phyloP scores from a whole-genome alignment of 2,329 filamentous ascomycete species.

The Helotiales sp. region DNA sequence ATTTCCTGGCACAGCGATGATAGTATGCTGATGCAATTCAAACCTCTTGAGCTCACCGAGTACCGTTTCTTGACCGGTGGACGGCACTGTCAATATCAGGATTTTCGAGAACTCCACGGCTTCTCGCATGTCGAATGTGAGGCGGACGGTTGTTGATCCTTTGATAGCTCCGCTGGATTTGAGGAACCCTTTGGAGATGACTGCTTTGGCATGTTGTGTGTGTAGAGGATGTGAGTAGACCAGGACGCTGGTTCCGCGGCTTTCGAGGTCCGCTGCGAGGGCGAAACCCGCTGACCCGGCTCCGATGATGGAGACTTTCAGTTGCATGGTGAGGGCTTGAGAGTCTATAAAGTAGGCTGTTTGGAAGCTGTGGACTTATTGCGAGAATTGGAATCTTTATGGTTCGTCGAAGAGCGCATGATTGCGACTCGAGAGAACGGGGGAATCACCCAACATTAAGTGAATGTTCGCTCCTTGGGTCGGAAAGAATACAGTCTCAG shows the following conservation, averaged over 20 bases:
- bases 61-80: slow-evolving; percentile 22
- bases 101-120: slow-evolving; percentile 19
- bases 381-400: too few species aligned
- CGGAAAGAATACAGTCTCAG: not conserved
- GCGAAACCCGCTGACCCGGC: slow-evolving; percentile 25
- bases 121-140: slow-evolving; percentile 19
- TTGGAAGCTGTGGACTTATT: too few species aligned
- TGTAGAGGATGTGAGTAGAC: slow-evolving; percentile 24
- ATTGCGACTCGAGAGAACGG: too few species aligned
- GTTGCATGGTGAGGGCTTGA: slow-evolving; percentile 15
- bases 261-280: slow-evolving; percentile 22
- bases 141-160: not conserved
- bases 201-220: slow-evolving; percentile 6
- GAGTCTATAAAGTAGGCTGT: too few species aligned
- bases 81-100: slow-evolving; percentile 23
- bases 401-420: too few species aligned
- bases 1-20: slow-evolving; percentile 20
- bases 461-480: not conserved
- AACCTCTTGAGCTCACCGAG: slow-evolving; percentile 14
- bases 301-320: slow-evolving; percentile 25
- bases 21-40: slow-evolving; percentile 6
- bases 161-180: slow-evolving; percentile 5
- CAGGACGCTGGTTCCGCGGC: slow-evolving; percentile 15
- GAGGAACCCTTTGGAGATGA: slow-evolving; percentile 14
- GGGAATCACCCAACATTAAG: too few species aligned